Base-by-base conservation (phyloP, 768 basidiomycete genomes). In the Neoboletus subvelutipes region DNA sequence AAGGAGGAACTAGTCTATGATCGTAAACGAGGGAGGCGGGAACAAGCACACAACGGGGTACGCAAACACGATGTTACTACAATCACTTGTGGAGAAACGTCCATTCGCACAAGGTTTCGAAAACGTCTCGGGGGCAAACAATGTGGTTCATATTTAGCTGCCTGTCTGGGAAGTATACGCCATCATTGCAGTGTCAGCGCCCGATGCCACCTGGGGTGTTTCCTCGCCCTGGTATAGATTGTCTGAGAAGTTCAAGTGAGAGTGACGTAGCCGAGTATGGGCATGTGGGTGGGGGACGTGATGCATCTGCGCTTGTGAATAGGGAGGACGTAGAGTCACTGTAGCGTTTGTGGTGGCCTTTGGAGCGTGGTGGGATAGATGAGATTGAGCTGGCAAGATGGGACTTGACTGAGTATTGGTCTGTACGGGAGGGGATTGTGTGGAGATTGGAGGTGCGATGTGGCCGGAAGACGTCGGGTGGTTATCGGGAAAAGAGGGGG, bases 221-320 rank as follows among this genome's bases (percentile, higher is more conserved):
- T 71, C 65, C 51, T 68, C 58, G 53, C 65, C 63, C 39, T 75
- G 64, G 54, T 78, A 77, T 55, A 76, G 66, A 24, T 64, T 59
- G 52, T 76, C 75, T n/a, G 76, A 64, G 55, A 80, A 80, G 63
- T 76, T 77, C 41, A 85, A 60, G 57, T 79, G 77, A 4, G 81
- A 78, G 63, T 86, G 85, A 60, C 86, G 88, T 59, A 88, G 86
- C 34, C 87, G 81, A 0, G 88, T 84, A 63, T 90, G 88, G 0
- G 87, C 86, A 56, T 90, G 88, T 2, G 88, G 87, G 60, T 90
- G 88, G 2, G 88, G 86, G 45, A 90, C 86, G 60, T 90, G 89
- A 63, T 90, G 88, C 86, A 91, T 87, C 65, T 82, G 85, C 24
- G 78, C 66, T 6, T 77, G 67, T 15, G 80, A 71, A 66, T 85